phyloP scores from a whole-genome alignment of 1,139 yeast genomes.

The Entelexis sorbosivorans region DNA sequence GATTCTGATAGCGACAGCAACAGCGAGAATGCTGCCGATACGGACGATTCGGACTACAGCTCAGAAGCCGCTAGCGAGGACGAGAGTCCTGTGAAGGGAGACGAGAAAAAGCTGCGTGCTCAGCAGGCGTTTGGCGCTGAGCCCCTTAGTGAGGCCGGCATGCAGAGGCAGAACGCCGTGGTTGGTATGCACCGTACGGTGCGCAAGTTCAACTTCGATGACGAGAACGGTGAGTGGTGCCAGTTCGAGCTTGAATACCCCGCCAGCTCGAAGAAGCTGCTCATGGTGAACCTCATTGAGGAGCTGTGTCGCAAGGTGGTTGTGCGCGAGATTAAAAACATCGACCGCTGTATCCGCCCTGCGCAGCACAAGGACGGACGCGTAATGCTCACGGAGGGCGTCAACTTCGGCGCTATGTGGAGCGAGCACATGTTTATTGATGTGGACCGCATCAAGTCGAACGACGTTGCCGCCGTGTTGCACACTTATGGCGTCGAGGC shows the following conservation, averaged over 20 bases:
- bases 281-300: conserved; percentile 95
- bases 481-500: conserved; percentile 97
- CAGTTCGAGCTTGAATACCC: conserved; percentile 74
- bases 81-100: conserved; percentile 13
- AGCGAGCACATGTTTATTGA: conserved; percentile 86
- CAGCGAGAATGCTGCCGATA: conserved; percentile 20
- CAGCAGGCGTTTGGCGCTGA: background rate
- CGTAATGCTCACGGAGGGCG: conserved; percentile 90
- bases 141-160: conserved; percentile 36
- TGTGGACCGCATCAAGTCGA: conserved; percentile 77
- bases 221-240: conserved; percentile 82
- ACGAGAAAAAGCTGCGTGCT: background rate
- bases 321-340: conserved; percentile 81
- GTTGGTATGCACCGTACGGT: conserved; percentile 61
- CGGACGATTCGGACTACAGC: conserved; percentile 25
- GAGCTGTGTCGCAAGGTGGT: conserved; percentile 82
- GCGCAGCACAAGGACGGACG: conserved; percentile 46
- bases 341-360: conserved; percentile 90
- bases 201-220: conserved; percentile 80
- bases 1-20: background rate
- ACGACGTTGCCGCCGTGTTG: conserved; percentile 85
- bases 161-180: conserved; percentile 77
- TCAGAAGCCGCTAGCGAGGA: conserved; percentile 10
- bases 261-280: conserved; percentile 79
- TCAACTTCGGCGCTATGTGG: conserved; percentile 96